Evolutionary conservation across 345 rosid species (phyloP).

Genomic region (Psidium friedrichsthalianum): DNA sequence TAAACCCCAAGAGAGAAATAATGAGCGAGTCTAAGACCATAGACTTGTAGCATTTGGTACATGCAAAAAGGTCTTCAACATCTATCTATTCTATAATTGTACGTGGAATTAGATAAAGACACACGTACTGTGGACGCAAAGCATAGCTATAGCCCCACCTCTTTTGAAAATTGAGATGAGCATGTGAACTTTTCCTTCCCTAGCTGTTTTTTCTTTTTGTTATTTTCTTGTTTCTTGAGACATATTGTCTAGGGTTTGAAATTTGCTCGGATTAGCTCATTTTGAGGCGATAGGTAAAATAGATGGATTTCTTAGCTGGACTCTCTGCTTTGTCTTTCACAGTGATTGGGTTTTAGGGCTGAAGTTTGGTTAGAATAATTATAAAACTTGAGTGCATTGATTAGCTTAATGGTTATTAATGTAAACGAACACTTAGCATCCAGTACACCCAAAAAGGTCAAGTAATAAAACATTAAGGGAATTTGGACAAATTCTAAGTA

Average conservation of each 20-base stretch:
- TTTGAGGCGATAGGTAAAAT: not conserved
- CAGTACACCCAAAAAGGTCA: not conserved
- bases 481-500: not conserved
- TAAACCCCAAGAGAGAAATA: not conserved
- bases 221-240: not conserved
- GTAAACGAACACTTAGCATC: not conserved
- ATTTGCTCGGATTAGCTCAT: not conserved
- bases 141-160: not conserved
- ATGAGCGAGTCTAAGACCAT: constrained; percentile 10
- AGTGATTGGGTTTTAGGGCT: not conserved
- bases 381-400: not conserved
- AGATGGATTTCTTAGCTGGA: not conserved
- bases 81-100: not conserved
- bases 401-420: not conserved
- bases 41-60: constrained; percentile 8
- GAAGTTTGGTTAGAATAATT: not conserved
- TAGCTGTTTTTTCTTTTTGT: not conserved
- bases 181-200: no score
- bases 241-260: not conserved
- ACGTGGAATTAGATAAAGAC: not conserved
- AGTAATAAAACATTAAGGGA: not conserved
- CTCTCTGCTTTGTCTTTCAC: not conserved
- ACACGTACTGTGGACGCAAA: not conserved
- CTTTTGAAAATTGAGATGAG: not conserved
- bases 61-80: not conserved